These are phyloP conservation scores for Chaetomium cochliodes DNA, from an alignment of 495 filamentous ascomycete genomes.

Conservation along the genomic window DNA sequence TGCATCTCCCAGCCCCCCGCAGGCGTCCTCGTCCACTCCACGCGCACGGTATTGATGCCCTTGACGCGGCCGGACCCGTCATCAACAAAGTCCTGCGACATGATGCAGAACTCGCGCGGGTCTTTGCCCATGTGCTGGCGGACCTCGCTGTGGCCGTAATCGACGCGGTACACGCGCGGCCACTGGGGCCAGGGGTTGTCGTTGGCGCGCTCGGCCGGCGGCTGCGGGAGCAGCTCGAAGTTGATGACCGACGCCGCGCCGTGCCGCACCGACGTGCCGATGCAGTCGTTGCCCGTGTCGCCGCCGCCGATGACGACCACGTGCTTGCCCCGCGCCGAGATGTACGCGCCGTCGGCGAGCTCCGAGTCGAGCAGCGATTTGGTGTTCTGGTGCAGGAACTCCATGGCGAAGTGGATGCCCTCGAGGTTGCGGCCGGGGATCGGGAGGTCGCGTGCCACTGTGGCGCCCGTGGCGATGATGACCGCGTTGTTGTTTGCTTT, in stretches of 20 bases:
- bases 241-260: constrained; percentile 96
- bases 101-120: constrained; percentile 97
- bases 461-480: constrained; percentile 94
- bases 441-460: constrained; percentile 92
- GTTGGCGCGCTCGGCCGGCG: constrained; percentile 86
- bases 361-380: constrained; percentile 96
- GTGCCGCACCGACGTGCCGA: constrained; percentile 96
- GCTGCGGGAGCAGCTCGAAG: constrained; percentile 95
- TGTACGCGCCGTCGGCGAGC: constrained; percentile 82
- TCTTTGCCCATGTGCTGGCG: constrained; percentile 97
- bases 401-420: constrained; percentile 97
- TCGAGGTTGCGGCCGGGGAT: constrained; percentile 88
- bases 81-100: constrained; percentile 96
- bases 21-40: constrained; percentile 92
- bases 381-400: constrained; percentile 97
- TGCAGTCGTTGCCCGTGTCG: constrained; percentile 99
- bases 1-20: constrained; percentile 99
- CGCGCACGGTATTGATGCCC: constrained; percentile 96
- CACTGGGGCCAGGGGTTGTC: constrained; percentile 99
- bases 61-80: constrained; percentile 86
- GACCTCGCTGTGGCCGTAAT: constrained; percentile 96
- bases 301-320: constrained; percentile 98
- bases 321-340: constrained; percentile 94
- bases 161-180: constrained; percentile 97
- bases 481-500: constrained; percentile 79